Conservation (phyloP, 768 basidiomycete species). For the Termitomyces sp. region DNA sequence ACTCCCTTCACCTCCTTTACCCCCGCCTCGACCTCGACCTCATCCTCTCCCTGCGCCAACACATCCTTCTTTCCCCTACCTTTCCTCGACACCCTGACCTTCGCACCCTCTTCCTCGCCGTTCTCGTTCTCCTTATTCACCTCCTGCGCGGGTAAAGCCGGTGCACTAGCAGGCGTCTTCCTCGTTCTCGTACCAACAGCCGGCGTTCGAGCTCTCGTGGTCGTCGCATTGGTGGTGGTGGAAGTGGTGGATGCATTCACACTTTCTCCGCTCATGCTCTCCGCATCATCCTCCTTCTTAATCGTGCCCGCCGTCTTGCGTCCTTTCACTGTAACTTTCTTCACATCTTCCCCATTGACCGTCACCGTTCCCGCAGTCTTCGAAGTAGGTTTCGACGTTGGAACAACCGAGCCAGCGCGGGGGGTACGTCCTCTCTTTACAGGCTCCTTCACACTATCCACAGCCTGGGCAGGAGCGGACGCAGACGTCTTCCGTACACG, state of each 20-base stretch:
- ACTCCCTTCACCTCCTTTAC: slow-evolving; percentile 19
- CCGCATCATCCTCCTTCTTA: slow-evolving; percentile 12
- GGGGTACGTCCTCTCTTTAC: slow-evolving; percentile 23
- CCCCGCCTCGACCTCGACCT: slow-evolving; percentile 5
- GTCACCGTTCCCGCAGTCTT: not conserved
- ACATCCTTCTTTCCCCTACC: slow-evolving; percentile 19
- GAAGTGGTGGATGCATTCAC: not conserved
- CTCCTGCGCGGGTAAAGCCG: slow-evolving; percentile 24
- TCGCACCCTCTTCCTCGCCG: slow-evolving; percentile 21
- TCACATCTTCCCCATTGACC: slow-evolving; percentile 1
- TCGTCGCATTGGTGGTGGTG: slow-evolving; percentile 6
- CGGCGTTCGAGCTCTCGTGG: slow-evolving; percentile 11
- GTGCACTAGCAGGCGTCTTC: slow-evolving; percentile 37
- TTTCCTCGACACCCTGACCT: slow-evolving; percentile 32
- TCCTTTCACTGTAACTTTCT: slow-evolving; percentile 15
- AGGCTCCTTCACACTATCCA: not conserved
- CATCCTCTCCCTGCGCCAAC: slow-evolving; percentile 22
- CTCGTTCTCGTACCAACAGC: slow-evolving; percentile 9
- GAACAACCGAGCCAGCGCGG: slow-evolving; percentile 2
- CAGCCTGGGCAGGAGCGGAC: not conserved
- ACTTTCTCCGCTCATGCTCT: not conserved
- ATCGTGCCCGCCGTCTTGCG: slow-evolving; percentile 19
- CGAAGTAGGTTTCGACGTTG: slow-evolving; percentile 4
- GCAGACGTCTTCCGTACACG: slow-evolving; percentile 1
- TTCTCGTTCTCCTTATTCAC: slow-evolving; percentile 42